Percentiles rank a stretch among this genome's conserved stretches.
These are phyloP conservation scores for Paramecium sonneborni DNA, from an alignment of 73 alveolate genomes.

Conservation along the genomic window DNA sequence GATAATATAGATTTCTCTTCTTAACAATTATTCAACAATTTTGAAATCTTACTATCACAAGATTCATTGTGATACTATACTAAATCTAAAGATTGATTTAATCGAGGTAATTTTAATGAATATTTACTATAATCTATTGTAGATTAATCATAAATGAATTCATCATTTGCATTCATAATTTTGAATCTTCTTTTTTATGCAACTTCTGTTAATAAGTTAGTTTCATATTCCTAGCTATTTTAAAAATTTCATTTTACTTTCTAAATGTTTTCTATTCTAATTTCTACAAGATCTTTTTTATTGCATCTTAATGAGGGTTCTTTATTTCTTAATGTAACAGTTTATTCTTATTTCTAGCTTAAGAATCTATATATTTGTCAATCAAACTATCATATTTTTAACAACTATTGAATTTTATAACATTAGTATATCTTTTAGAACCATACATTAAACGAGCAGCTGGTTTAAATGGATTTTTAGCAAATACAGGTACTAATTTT, in stretches of 20 bases:
- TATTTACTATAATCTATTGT: too few relatives aligned
- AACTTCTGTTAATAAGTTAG: too few relatives aligned
- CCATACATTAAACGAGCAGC: conserved; percentile 23
- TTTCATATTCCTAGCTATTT: too few relatives aligned
- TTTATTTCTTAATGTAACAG: background rate
- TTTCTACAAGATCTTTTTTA: background rate
- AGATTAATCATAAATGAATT: too few relatives aligned
- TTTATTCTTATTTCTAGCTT: background rate
- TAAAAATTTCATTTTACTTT: too few relatives aligned
- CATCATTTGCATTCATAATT: too few relatives aligned
- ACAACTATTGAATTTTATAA: conserved; percentile 17
- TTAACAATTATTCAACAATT: background rate
- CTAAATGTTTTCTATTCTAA: background rate
- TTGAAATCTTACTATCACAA: background rate
- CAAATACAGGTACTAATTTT: conserved; percentile 16
- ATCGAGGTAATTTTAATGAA: background rate
- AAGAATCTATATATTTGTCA: too few relatives aligned
- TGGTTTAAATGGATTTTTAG: background rate
- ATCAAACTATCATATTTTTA: background rate
- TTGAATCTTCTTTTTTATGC: background rate
- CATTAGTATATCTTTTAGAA: conserved; percentile 6
- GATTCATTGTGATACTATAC: background rate
- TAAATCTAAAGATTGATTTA: background rate
- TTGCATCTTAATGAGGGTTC: background rate
- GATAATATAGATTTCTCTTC: background rate